Percentiles rank a stretch among this genome's conserved stretches.
Conservation (phyloP, 1,284 basidiomycete species). For the Ustilago trichophora region DNA sequence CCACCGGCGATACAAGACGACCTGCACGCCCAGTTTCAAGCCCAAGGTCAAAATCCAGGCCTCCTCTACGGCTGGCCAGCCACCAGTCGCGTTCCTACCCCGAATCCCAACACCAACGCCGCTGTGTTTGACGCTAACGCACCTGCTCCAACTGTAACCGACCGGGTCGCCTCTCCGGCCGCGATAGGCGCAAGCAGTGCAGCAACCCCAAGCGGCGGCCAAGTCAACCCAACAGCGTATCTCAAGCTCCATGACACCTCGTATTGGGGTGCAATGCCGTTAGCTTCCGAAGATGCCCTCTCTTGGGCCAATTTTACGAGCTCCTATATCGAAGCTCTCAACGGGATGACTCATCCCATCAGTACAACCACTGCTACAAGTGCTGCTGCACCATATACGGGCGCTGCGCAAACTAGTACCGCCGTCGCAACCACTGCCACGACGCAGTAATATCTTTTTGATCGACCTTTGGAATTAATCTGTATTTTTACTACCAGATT, state of each 20-base stretch:
- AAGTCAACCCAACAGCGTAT: constrained; percentile 33
- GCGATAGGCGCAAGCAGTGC: too few species aligned
- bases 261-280: constrained; percentile 50
- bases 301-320: constrained; percentile 48
- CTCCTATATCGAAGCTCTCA: constrained; percentile 49
- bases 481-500: neutral
- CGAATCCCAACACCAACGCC: neutral
- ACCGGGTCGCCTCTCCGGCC: too few species aligned
- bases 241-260: constrained; percentile 46
- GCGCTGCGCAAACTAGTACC: too few species aligned
- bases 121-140: constrained; percentile 8
- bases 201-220: too few species aligned
- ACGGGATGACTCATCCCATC: constrained; percentile 22
- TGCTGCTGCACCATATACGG: too few species aligned
- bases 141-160: too few species aligned
- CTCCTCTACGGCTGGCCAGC: constrained; percentile 27
- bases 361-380: too few species aligned
- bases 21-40: constrained; percentile 27
- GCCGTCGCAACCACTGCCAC: too few species aligned
- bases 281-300: constrained; percentile 42
- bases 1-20: constrained; percentile 25
- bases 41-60: constrained; percentile 27
- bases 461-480: too few species aligned
- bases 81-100: neutral
- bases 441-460: too few species aligned